Evolutionary conservation across 202 grass and related monocot species (phyloP).

Genomic region (Carex sylvatica): DNA sequence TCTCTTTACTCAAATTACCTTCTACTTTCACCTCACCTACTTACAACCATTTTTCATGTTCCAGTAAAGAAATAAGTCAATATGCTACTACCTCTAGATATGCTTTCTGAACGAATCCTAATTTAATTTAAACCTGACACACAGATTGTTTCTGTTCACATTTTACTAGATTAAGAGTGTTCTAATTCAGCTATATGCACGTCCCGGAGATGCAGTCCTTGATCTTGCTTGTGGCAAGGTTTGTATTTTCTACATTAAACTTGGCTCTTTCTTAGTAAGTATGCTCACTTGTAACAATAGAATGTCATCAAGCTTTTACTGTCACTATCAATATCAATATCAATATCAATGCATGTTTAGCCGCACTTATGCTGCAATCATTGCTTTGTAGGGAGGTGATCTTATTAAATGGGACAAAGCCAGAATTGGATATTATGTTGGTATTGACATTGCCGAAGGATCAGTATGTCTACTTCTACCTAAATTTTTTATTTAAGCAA

Average conservation of each 20-base stretch:
- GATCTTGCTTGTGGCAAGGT: slow-evolving; percentile 98
- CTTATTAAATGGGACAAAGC: slow-evolving; percentile 97
- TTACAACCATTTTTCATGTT: neutral
- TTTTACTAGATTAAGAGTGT: slow-evolving; percentile 87
- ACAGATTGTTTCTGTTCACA: slow-evolving; percentile 10
- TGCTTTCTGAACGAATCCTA: neutral
- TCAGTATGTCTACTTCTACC: neutral
- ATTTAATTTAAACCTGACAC: slow-evolving; percentile 6
- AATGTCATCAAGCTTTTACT: neutral
- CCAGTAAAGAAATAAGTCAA: neutral
- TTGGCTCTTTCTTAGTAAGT: neutral
- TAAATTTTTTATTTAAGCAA: neutral
- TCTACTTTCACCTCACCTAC: slow-evolving; percentile 3
- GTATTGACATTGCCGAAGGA: slow-evolving; percentile 61
- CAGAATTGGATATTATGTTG: slow-evolving; percentile 78
- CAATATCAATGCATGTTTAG: neutral
- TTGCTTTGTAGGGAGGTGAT: slow-evolving; percentile 67
- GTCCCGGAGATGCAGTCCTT: slow-evolving; percentile 63
- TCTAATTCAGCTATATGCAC: slow-evolving; percentile 72
- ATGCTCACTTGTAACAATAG: neutral
- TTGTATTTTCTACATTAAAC: neutral
- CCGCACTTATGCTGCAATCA: neutral
- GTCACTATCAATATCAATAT: neutral
- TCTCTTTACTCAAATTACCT: neutral
- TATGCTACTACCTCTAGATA: neutral